Percentiles rank a stretch among this genome's conserved stretches.
phyloP scores from a whole-genome alignment of 2,329 filamentous ascomycete species.

The Fusarium coicis region DNA sequence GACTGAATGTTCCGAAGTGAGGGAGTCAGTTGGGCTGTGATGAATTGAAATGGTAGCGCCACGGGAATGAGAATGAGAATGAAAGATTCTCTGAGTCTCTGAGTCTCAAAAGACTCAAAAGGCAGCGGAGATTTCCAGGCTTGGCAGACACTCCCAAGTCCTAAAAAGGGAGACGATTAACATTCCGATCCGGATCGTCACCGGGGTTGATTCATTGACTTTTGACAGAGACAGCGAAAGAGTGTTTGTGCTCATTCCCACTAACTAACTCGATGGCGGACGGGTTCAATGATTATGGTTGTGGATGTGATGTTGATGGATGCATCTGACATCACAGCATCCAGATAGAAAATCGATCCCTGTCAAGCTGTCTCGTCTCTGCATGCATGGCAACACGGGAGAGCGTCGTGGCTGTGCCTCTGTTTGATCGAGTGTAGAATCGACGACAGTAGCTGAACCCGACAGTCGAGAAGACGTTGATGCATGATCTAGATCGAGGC shows the following conservation, averaged over 20 bases:
- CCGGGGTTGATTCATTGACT: slow-evolving; percentile 33
- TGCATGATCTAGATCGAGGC: slow-evolving; percentile 10
- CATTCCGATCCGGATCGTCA: slow-evolving; percentile 36
- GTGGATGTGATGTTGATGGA: slow-evolving; percentile 2
- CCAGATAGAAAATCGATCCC: slow-evolving; percentile 6
- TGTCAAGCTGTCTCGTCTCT: slow-evolving; percentile 36
- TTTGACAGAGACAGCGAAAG: not conserved
- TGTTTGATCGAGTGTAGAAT: slow-evolving; percentile 5
- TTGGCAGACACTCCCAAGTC: slow-evolving; percentile 7
- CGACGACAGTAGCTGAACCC: slow-evolving; percentile 25
- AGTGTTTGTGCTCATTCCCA: not conserved
- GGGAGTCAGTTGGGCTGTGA: slow-evolving; percentile 10
- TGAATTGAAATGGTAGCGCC: slow-evolving; percentile 22
- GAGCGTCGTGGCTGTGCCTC: slow-evolving; percentile 31
- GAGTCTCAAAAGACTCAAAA: not conserved
- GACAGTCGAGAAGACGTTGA: not conserved
- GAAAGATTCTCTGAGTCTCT: not conserved
- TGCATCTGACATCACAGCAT: slow-evolving; percentile 34
- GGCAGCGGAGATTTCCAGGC: slow-evolving; percentile 8
- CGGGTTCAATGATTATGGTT: not conserved
- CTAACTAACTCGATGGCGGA: not conserved
- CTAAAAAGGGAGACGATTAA: slow-evolving; percentile 26
- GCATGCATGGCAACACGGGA: slow-evolving; percentile 8
- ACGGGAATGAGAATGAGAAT: slow-evolving; percentile 7
- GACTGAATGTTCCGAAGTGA: slow-evolving; percentile 16